phyloP scores from a whole-genome alignment of 192 early-diverging fungal species.

The Umbelopsis sp. region DNA sequence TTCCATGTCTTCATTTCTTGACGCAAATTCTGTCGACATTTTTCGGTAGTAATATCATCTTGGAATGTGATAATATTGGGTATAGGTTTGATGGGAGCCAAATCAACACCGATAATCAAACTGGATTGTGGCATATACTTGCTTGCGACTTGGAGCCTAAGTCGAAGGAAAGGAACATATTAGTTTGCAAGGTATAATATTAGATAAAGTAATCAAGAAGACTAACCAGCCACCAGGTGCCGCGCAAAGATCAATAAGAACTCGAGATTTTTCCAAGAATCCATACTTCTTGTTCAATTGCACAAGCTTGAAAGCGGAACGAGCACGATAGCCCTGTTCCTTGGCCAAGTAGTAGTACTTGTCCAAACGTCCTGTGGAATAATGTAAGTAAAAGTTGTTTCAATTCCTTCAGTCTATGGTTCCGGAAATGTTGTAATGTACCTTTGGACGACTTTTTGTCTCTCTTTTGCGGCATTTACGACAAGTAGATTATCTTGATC shows the following conservation, averaged over 20 bases:
- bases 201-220: neutral
- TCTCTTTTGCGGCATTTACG: slow-evolving; percentile 25
- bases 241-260: slow-evolving; percentile 96
- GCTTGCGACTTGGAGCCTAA: slow-evolving; percentile 90
- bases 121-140: slow-evolving; percentile 98
- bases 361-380: slow-evolving; percentile 86
- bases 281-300: slow-evolving; percentile 99
- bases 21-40: slow-evolving; percentile 84
- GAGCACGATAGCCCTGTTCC: slow-evolving; percentile 98
- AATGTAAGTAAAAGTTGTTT: neutral
- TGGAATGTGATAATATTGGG: slow-evolving; percentile 93
- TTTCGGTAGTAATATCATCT: slow-evolving; percentile 96
- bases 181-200: neutral
- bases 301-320: slow-evolving; percentile 99
- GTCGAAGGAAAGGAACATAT: slow-evolving; percentile 38
- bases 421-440: neutral
- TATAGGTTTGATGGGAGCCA: slow-evolving; percentile 95
- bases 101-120: slow-evolving; percentile 91
- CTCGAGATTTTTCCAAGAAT: slow-evolving; percentile 87
- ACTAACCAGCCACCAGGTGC: slow-evolving; percentile 94
- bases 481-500: neutral
- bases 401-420: too few species aligned
- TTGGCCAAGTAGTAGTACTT: slow-evolving; percentile 99
- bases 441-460: slow-evolving; percentile 43
- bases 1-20: slow-evolving; percentile 97